Conservation (phyloP, 345 rosid genomes). For the Camelina laxa region DNA sequence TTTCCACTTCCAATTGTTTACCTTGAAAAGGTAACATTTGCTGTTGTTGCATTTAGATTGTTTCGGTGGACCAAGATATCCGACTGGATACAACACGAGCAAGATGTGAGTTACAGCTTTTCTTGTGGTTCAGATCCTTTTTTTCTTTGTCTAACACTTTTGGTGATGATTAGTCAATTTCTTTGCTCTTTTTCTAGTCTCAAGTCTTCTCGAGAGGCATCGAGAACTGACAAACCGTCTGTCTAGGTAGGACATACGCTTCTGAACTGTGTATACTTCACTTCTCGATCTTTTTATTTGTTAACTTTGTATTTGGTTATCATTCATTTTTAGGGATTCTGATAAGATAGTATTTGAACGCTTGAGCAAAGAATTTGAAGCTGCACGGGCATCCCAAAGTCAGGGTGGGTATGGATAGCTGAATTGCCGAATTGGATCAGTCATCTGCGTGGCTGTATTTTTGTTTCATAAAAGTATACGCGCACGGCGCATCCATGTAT, state of each 20-base stretch:
- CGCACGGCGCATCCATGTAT: conserved; percentile 5
- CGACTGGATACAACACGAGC: conserved; percentile 78
- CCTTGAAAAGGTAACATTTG: conserved; percentile 6
- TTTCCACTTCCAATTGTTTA: neutral
- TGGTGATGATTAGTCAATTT: conserved; percentile 19
- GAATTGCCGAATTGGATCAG: neutral
- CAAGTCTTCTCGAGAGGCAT: conserved; percentile 83
- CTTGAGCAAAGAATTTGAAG: conserved; percentile 87
- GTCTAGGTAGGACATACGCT: conserved; percentile 57
- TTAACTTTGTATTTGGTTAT: conserved; percentile 23
- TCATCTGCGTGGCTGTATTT: conserved; percentile 10
- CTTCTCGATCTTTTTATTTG: neutral
- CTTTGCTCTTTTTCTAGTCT: conserved; percentile 55
- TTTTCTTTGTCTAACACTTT: neutral
- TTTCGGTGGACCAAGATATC: conserved; percentile 64
- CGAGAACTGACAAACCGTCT: conserved; percentile 79
- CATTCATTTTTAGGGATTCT: conserved; percentile 66
- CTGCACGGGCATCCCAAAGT: conserved; percentile 77
- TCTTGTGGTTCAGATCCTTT: conserved; percentile 7
- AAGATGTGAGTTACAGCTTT: conserved; percentile 55
- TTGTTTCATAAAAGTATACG: conserved; percentile 7
- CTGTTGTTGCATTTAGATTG: conserved; percentile 51
- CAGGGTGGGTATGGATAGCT: conserved; percentile 56
- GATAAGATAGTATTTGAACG: conserved; percentile 88
- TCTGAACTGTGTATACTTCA: neutral